Conservation (phyloP, 106 monocot species). For the Dendrobium chrysotoxum region DNA sequence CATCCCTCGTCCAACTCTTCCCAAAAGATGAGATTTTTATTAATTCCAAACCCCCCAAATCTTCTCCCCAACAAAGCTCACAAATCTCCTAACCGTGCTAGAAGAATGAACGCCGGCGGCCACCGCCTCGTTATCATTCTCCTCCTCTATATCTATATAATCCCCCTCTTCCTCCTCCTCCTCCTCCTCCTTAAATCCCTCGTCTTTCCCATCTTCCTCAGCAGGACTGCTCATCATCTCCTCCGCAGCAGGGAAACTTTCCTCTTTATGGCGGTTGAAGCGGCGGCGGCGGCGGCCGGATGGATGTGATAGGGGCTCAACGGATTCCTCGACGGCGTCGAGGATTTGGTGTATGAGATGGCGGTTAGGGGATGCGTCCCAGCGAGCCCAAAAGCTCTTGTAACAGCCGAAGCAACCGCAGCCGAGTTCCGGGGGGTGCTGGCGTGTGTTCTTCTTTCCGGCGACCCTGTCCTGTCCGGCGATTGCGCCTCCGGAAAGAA, state of each 20-base stretch:
- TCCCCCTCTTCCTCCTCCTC: not conserved
- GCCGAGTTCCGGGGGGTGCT: slow-evolving; percentile 28
- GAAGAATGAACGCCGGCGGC: not conserved
- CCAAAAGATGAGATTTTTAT: not conserved
- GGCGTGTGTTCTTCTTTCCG: not conserved
- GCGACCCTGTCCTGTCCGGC: not conserved
- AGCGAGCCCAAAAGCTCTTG: slow-evolving; percentile 54
- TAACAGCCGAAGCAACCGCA: slow-evolving; percentile 53
- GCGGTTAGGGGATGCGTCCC: slow-evolving; percentile 45
- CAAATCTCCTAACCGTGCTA: slow-evolving; percentile 22
- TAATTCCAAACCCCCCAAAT: slow-evolving; percentile 28
- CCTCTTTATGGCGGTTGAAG: not conserved
- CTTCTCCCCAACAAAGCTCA: slow-evolving; percentile 33
- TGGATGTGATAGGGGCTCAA: not conserved
- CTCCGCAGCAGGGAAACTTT: not conserved
- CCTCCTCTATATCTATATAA: not conserved
- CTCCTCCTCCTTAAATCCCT: slow-evolving; percentile 9
- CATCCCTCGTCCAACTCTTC: no score
- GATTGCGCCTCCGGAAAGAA: slow-evolving; percentile 11
- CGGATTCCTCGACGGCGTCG: slow-evolving; percentile 32
- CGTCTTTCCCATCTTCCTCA: slow-evolving; percentile 2
- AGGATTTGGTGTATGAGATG: slow-evolving; percentile 42
- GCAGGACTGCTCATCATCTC: not conserved
- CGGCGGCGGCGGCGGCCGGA: slow-evolving; percentile 8
- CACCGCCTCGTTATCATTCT: not conserved